Percentiles rank a stretch among this genome's conserved stretches.
These are phyloP conservation scores for Lentinula guzmanii DNA, from an alignment of 768 basidiomycete species.

Conservation along the genomic window DNA sequence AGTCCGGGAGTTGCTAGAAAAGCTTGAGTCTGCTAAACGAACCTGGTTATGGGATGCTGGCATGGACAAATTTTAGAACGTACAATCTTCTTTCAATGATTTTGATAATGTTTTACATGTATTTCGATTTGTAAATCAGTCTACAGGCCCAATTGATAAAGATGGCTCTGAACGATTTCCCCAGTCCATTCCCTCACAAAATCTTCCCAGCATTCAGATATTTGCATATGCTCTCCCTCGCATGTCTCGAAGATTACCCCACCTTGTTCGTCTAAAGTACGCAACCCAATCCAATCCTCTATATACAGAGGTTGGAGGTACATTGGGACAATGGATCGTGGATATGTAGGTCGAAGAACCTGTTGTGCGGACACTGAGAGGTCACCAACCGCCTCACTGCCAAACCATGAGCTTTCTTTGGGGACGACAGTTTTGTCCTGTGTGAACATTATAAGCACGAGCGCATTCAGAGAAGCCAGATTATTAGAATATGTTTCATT, in stretches of 20 bases:
- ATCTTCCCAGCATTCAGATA: constrained; percentile 56
- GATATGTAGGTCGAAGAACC: constrained; percentile 8
- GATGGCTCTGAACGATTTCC: background rate
- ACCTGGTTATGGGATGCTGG: background rate
- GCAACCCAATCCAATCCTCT: constrained; percentile 81
- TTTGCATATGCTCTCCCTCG: constrained; percentile 71
- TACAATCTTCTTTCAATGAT: background rate
- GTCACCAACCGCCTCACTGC: constrained; percentile 50
- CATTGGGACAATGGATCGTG: constrained; percentile 50
- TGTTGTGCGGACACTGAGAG: constrained; percentile 10
- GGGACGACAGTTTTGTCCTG: constrained; percentile 76
- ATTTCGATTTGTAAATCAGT: background rate
- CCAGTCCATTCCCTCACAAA: constrained; percentile 42
- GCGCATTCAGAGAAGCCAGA: constrained; percentile 53
- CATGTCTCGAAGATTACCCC: constrained; percentile 57
- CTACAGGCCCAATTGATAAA: background rate
- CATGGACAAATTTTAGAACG: background rate
- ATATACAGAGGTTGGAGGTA: constrained; percentile 62
- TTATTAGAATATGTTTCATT: constrained; percentile 59
- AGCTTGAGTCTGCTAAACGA: background rate
- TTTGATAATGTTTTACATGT: background rate
- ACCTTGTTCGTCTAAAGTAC: constrained; percentile 60
- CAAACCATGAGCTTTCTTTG: constrained; percentile 86
- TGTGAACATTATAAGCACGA: constrained; percentile 71
- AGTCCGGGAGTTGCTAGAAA: background rate